phyloP scores from a whole-genome alignment of 371 early-diverging fungal species.

The Entomophthora muscae region DNA sequence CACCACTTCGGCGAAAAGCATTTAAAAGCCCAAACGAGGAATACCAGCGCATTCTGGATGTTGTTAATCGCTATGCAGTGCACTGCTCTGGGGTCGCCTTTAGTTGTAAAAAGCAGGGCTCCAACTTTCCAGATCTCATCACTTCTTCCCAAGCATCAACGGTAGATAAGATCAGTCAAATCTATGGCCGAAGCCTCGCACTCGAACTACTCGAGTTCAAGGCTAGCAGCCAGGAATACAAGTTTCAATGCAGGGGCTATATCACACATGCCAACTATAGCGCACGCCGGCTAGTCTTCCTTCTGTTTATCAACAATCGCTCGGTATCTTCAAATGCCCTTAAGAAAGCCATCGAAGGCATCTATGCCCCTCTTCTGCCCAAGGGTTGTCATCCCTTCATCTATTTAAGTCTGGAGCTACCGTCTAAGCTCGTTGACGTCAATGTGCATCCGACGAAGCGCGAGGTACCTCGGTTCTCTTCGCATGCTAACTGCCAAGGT shows the following conservation, averaged over 20 bases:
- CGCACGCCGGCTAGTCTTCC: slow-evolving; percentile 51
- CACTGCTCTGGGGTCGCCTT: slow-evolving; percentile 44
- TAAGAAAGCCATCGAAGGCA: slow-evolving; percentile 55
- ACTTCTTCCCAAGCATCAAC: slow-evolving; percentile 34
- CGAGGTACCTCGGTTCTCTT: slow-evolving; percentile 26
- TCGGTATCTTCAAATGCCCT: slow-evolving; percentile 66
- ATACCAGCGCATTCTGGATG: slow-evolving; percentile 68
- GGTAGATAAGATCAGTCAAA: slow-evolving; percentile 54
- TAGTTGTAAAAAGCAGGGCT: slow-evolving; percentile 25
- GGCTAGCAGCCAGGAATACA: slow-evolving; percentile 17
- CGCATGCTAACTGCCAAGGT: slow-evolving; percentile 30
- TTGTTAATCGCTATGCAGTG: slow-evolving; percentile 75
- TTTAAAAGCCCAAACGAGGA: slow-evolving; percentile 68
- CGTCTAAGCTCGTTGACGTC: slow-evolving; percentile 81
- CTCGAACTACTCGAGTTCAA: slow-evolving; percentile 40
- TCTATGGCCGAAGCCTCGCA: slow-evolving; percentile 60
- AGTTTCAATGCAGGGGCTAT: slow-evolving; percentile 39
- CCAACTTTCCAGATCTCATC: slow-evolving; percentile 50
- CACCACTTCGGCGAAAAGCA: slow-evolving; percentile 61
- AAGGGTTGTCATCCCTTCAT: slow-evolving; percentile 82
- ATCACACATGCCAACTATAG: slow-evolving; percentile 72
- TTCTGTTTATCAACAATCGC: slow-evolving; percentile 91
- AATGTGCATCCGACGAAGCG: slow-evolving; percentile 97
- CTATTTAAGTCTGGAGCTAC: slow-evolving; percentile 69
- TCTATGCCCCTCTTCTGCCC: slow-evolving; percentile 67